These are phyloP conservation scores for Rhizophora mangle DNA, from an alignment of 345 rosid genomes.

Conservation along the genomic window DNA sequence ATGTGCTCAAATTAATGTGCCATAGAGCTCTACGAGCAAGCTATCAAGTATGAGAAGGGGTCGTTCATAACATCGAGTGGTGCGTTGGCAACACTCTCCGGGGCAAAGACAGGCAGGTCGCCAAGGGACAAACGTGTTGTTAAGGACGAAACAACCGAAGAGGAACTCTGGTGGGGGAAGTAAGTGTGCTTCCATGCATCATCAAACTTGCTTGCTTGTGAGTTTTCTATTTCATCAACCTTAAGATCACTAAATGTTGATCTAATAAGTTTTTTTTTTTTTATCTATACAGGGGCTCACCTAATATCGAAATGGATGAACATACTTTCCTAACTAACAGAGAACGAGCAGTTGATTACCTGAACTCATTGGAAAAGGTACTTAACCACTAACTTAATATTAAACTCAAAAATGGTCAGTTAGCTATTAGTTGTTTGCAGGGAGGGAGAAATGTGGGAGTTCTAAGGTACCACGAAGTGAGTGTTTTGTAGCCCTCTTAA, in stretches of 20 bases:
- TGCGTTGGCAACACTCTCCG: constrained; percentile 88
- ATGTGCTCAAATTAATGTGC: no score
- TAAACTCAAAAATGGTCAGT: no score
- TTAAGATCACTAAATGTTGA: no score
- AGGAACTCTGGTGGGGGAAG: constrained; percentile 99
- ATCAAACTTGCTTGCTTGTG: no score
- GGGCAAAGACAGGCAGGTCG: constrained; percentile 95
- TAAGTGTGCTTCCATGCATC: constrained; percentile 35
- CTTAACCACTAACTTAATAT: background rate
- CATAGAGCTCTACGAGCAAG: constrained; percentile 87
- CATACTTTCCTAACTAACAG: constrained; percentile 92
- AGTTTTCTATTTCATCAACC: no score
- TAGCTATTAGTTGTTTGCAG: no score
- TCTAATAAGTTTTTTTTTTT: background rate
- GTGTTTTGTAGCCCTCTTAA: no score
- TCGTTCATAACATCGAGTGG: constrained; percentile 84
- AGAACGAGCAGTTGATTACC: constrained; percentile 97
- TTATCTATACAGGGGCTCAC: constrained; percentile 73
- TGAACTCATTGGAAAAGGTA: constrained; percentile 94
- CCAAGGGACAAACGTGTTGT: constrained; percentile 97
- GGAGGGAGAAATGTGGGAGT: no score
- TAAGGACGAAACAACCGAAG: constrained; percentile 58
- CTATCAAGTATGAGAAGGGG: constrained; percentile 80
- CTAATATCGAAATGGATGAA: constrained; percentile 98
- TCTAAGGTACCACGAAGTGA: no score